These are phyloP conservation scores for Wickerhamiella sorbophila DNA, from an alignment of 805 yeast species.

Conservation along the genomic window DNA sequence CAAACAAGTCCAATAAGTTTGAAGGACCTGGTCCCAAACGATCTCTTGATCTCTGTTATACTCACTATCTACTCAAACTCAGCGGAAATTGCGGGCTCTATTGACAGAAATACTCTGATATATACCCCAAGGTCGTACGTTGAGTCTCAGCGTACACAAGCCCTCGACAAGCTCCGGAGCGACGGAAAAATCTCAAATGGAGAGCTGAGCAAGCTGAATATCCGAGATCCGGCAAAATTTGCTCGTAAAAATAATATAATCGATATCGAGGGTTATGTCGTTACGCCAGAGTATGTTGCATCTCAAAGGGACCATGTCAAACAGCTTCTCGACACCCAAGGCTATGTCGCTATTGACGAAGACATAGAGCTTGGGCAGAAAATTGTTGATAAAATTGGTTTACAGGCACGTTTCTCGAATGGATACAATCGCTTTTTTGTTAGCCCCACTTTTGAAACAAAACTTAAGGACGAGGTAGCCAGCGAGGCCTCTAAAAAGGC, in stretches of 20 bases:
- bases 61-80: not conserved
- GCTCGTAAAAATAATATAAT: constrained; percentile 1
- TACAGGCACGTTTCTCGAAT: not conserved
- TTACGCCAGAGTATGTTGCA: constrained; percentile 5
- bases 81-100: not conserved
- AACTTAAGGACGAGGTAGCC: constrained; percentile 1
- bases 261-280: constrained; percentile 1
- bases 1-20: not conserved
- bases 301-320: not conserved
- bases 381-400: not conserved
- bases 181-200: constrained; percentile 1
- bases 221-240: constrained; percentile 4
- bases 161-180: not conserved
- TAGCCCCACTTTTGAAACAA: constrained; percentile 3
- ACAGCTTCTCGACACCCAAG: constrained; percentile 3
- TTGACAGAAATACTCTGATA: constrained; percentile 3
- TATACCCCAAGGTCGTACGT: constrained; percentile 9
- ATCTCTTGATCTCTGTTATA: not conserved
- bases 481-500: not conserved
- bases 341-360: constrained; percentile 11
- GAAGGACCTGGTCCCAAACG: not conserved
- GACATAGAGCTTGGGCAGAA: not conserved
- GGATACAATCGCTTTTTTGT: constrained; percentile 2
- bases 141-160: constrained; percentile 3
- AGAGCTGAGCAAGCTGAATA: constrained; percentile 3